A percentile compares a stretch with the other conserved stretches of the same genome.
Conservation (phyloP, 495 filamentous ascomycete genomes). For the Cudoniella acicularis region DNA sequence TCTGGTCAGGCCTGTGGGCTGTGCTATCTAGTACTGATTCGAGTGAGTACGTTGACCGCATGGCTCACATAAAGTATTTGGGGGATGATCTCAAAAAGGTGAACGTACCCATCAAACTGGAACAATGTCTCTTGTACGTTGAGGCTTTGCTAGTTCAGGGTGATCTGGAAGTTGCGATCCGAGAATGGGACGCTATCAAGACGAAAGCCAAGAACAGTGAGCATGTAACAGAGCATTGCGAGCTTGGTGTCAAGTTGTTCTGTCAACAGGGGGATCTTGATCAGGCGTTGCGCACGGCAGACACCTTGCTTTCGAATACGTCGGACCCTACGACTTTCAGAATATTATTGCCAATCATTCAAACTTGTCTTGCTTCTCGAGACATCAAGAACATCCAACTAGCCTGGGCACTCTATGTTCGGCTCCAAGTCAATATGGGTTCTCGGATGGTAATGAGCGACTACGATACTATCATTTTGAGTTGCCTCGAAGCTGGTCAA, state of each 20-base stretch:
- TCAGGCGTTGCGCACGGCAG: slow-evolving; percentile 59
- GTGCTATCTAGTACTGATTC: slow-evolving; percentile 33
- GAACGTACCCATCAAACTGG: slow-evolving; percentile 45
- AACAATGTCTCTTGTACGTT: slow-evolving; percentile 61
- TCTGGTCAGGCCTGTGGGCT: slow-evolving; percentile 56
- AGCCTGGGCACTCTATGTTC: slow-evolving; percentile 65
- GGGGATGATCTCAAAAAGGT: slow-evolving; percentile 57
- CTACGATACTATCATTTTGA: slow-evolving; percentile 64
- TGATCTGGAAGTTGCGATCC: slow-evolving; percentile 54
- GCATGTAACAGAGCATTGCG: slow-evolving; percentile 53
- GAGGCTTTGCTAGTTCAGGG: slow-evolving; percentile 60
- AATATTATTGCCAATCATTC: slow-evolving; percentile 65
- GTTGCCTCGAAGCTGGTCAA: slow-evolving; percentile 55
- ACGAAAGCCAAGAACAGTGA: slow-evolving; percentile 11
- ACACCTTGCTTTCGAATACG: slow-evolving; percentile 51
- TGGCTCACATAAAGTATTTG: slow-evolving; percentile 56
- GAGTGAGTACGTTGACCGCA: slow-evolving; percentile 46
- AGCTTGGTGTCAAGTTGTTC: slow-evolving; percentile 67
- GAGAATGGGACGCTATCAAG: slow-evolving; percentile 54
- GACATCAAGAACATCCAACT: slow-evolving; percentile 30
- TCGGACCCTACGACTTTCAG: slow-evolving; percentile 46
- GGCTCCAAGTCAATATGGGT: slow-evolving; percentile 55
- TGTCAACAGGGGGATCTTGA: slow-evolving; percentile 55
- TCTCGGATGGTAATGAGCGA: slow-evolving; percentile 65
- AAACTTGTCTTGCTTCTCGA: slow-evolving; percentile 39